Conservation (phyloP, 371 early-diverging fungal genomes). For the Pancytospora epiphaga region DNA sequence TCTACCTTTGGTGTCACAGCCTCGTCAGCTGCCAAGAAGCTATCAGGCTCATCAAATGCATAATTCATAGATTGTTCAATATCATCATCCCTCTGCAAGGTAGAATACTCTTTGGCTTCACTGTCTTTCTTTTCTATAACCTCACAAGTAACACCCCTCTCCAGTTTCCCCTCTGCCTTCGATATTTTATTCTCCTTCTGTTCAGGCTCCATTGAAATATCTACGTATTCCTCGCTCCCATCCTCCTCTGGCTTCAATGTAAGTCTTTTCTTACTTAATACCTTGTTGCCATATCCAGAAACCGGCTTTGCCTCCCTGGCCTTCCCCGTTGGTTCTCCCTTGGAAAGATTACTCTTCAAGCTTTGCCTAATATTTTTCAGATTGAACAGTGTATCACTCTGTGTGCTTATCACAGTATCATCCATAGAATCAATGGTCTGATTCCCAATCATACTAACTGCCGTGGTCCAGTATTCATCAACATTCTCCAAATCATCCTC, state of each 20-base stretch:
- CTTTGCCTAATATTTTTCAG: slow-evolving; percentile 34
- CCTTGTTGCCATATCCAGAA: slow-evolving; percentile 3
- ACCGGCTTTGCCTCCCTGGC: neutral
- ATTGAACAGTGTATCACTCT: slow-evolving; percentile 41
- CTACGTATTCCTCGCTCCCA: neutral
- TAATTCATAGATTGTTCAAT: too few species aligned
- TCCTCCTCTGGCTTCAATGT: neutral
- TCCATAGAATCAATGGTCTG: slow-evolving; percentile 7
- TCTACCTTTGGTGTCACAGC: neutral
- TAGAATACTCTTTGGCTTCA: neutral
- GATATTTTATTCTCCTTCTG: neutral
- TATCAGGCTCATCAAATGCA: too few species aligned
- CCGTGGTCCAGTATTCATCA: slow-evolving; percentile 50
- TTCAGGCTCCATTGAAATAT: neutral
- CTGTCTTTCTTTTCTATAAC: neutral
- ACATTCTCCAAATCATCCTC: slow-evolving; percentile 52
- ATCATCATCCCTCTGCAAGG: neutral
- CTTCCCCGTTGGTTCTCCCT: neutral
- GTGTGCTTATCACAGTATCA: neutral
- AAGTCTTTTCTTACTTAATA: neutral
- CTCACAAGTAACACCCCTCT: neutral
- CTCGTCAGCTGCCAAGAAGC: neutral
- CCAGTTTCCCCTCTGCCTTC: neutral
- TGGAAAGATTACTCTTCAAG: neutral
- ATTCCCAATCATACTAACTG: slow-evolving; percentile 32